Percentiles rank a stretch among this genome's conserved stretches.
Evolutionary conservation across 305 asterid species (phyloP).

Genomic region (Solanum hybrid): DNA sequence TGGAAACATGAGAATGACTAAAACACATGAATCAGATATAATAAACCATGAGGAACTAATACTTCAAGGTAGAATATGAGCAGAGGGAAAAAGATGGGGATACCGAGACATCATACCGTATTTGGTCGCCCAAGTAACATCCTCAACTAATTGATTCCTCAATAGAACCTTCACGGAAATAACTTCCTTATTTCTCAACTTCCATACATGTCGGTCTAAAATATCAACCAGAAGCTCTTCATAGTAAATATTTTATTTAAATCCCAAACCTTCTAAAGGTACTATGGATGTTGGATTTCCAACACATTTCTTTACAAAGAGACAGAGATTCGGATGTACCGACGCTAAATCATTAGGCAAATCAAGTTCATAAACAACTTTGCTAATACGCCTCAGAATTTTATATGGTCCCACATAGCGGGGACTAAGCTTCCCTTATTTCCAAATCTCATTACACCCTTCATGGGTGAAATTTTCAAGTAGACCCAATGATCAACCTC

Average conservation of each 20-base stretch:
- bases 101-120: background rate
- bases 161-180: background rate
- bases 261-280: background rate
- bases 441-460: background rate
- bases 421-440: background rate
- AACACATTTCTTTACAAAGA: background rate
- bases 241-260: background rate
- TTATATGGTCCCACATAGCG: background rate
- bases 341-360: background rate
- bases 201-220: background rate
- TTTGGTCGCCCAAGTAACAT: background rate
- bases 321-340: background rate
- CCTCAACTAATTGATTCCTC: background rate
- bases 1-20: background rate
- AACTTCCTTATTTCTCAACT: background rate
- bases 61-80: background rate
- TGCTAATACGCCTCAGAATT: background rate
- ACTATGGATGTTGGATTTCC: background rate
- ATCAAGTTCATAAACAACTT: background rate
- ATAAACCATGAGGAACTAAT: background rate
- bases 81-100: background rate
- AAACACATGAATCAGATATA: background rate
- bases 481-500: background rate
- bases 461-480: background rate
- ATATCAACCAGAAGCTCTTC: background rate